Conservation (phyloP, 1,284 basidiomycete genomes). For the Rhodotorula sp. region DNA sequence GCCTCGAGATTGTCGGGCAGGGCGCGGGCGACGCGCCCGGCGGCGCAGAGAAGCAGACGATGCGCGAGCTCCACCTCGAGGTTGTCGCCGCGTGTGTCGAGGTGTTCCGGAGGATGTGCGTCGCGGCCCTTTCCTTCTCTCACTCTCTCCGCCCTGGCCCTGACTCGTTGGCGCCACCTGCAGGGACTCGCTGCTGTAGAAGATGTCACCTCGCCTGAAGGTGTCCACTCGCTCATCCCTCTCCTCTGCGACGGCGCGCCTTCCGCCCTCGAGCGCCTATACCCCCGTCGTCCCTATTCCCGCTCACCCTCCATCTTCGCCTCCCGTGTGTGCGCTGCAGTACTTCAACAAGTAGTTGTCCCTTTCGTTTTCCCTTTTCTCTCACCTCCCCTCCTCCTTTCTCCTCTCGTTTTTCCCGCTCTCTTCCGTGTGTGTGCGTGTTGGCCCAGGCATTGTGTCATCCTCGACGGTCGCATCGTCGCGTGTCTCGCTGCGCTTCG, state of each 20-base stretch:
- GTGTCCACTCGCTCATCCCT: background rate
- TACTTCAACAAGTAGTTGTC: too few species aligned
- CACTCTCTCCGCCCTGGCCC: background rate
- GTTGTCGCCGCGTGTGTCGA: constrained; percentile 85
- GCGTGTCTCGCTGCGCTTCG: too few species aligned
- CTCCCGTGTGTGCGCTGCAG: too few species aligned
- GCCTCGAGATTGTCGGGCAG: constrained; percentile 54
- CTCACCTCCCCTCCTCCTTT: too few species aligned
- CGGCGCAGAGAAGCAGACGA: constrained; percentile 28
- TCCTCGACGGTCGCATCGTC: too few species aligned
- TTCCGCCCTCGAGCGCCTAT: background rate
- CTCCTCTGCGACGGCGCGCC: background rate
- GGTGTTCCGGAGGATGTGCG: constrained; percentile 56
- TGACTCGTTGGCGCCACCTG: background rate
- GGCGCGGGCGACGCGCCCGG: constrained; percentile 13
- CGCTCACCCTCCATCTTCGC: too few species aligned
- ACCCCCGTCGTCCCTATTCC: too few species aligned
- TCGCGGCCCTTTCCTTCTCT: background rate
- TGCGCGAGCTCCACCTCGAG: constrained; percentile 79
- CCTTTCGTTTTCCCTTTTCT: too few species aligned
- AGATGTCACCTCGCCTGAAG: background rate
- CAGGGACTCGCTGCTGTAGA: constrained; percentile 1
- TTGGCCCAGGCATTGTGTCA: too few species aligned
- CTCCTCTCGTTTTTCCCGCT: too few species aligned
- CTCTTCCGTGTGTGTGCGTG: too few species aligned